Conservation (phyloP, 2,329 filamentous ascomycete species). For the Xylaria sp. region DNA sequence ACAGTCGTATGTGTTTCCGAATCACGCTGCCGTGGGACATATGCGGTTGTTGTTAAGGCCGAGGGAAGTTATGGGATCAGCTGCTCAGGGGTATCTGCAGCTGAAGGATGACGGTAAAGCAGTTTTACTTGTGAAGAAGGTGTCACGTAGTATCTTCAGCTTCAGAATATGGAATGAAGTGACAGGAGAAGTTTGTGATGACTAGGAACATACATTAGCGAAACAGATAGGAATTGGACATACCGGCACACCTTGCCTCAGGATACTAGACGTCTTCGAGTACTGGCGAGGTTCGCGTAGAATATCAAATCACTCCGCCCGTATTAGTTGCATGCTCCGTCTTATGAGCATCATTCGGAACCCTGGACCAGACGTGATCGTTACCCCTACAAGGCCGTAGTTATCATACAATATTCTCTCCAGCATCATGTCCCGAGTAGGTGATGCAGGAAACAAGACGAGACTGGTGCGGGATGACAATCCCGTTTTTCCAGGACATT, state of each 20-base stretch:
- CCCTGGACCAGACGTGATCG: not conserved
- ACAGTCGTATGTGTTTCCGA: not conserved
- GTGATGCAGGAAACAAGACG: not conserved
- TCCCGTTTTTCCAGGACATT: too few species aligned
- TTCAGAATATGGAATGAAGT: not conserved
- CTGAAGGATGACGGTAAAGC: not conserved
- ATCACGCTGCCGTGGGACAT: not conserved
- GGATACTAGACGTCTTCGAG: not conserved
- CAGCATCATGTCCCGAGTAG: not conserved
- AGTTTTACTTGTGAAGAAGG: not conserved
- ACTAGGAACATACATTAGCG: not conserved
- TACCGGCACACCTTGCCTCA: not conserved
- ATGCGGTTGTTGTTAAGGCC: not conserved
- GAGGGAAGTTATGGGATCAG: not conserved
- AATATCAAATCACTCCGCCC: not conserved
- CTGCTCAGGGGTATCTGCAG: not conserved
- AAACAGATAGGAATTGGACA: not conserved
- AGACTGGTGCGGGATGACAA: not conserved
- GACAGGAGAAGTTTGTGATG: not conserved
- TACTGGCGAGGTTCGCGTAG: not conserved
- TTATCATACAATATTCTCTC: not conserved
- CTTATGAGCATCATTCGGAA: not conserved
- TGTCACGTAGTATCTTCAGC: not conserved
- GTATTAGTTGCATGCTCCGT: conserved; percentile 4
- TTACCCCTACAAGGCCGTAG: not conserved